Evolutionary conservation across 805 yeast species (phyloP), one percentile per base, ranked within the genome.

Genomic region (Wickerhamiella domercqiae): DNA sequence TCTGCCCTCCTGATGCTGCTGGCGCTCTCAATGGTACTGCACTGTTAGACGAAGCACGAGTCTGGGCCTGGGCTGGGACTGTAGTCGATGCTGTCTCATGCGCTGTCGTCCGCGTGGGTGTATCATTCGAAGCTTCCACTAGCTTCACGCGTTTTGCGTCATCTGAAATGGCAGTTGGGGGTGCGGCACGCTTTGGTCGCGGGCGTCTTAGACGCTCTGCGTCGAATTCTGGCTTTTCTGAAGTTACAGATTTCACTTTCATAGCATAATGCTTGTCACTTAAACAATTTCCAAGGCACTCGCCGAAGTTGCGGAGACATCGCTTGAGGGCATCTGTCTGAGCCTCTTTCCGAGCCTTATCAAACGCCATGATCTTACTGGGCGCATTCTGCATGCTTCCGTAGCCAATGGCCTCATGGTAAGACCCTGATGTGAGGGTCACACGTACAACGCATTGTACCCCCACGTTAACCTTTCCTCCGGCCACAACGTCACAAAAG

Each of bases 301-400:
- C 73, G 29, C 93, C 94, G 52, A 84, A 82, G 45, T 77, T 75
- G 42, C 93, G 63, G 37, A 87, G 61, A 14, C 90, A 76, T 36
- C 90, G 64, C 57, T 83, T 84, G 42, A 80, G 56, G 0, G 79
- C 96, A 54, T 78, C 82, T 0, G 82, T 77, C 21, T 73, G 67
- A 1, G 90, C 83, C 50, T 78, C 86, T 49, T 81, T 81, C 54
- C 75, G 76, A 39, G 86, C 77, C 51, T 78, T 81, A 36, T 73
- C 82, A 52, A 69, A 75, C 1, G 87, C 82, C 61, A 68, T 41
- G 36, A 15, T 30, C 50, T 69, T 75, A 16, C 16, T 7, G 7
- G 47, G 47, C 39, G 46, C 44, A 41, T 75, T 76, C 19, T 70
- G 75, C 22, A 72, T 68, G 36, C 66, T 67, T 15, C 90, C 93